Conservation (phyloP, 1,139 yeast genomes). For the Saccharomyces hybrid region DNA sequence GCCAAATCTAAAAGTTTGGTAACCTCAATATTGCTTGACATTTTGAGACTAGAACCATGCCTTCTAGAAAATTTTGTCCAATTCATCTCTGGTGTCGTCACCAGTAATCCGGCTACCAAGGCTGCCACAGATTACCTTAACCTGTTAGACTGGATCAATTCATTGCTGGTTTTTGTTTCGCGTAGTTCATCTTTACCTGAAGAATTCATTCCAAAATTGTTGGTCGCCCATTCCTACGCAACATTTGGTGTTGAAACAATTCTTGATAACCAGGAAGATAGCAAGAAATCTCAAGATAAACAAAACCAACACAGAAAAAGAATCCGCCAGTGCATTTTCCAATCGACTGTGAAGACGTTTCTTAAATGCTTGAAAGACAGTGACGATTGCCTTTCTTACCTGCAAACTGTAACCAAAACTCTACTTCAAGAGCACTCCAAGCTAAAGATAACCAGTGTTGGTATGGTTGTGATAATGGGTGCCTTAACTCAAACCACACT, state of each 20-base stretch:
- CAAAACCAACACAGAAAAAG: conserved; percentile 43
- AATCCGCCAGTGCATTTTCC: conserved; percentile 39
- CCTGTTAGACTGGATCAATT: conserved; percentile 27
- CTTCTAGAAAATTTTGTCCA: conserved; percentile 36
- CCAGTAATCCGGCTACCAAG: conserved; percentile 21
- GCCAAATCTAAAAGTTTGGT: conserved; percentile 40
- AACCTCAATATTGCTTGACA: conserved; percentile 34
- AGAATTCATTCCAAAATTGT: conserved; percentile 11
- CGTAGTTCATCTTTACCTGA: conserved; percentile 11
- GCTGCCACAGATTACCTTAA: conserved; percentile 28
- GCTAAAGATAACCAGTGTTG: conserved; percentile 27
- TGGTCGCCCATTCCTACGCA: conserved; percentile 21
- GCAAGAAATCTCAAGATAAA: conserved; percentile 14
- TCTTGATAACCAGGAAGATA: conserved; percentile 23
- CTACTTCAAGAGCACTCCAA: conserved; percentile 13
- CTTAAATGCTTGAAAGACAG: conserved; percentile 15
- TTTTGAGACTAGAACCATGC: conserved; percentile 33
- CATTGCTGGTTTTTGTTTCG: conserved; percentile 16
- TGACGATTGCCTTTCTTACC: conserved; percentile 6
- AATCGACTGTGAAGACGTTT: conserved; percentile 33
- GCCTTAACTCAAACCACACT: conserved; percentile 36
- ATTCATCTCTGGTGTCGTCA: conserved; percentile 34
- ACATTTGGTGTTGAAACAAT: conserved; percentile 20
- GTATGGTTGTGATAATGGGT: conserved; percentile 35
- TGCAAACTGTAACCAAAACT: conserved; percentile 9